phyloP scores from a whole-genome alignment of 208 protist genomes.

The Leishmania guyanensis region DNA sequence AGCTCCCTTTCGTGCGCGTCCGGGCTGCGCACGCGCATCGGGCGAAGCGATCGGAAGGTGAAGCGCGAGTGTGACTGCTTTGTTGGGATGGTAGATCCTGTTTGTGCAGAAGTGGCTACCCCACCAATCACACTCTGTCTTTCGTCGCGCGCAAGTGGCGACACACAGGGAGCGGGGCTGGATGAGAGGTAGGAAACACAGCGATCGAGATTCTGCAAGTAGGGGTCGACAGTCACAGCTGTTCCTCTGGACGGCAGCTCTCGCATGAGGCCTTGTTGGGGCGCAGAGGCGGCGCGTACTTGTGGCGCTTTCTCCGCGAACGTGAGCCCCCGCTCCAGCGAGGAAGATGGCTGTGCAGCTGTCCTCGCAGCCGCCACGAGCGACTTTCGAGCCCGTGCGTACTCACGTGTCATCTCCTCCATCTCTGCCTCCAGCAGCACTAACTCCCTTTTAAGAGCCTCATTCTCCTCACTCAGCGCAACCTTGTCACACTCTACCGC shows the following conservation, averaged over 20 bases:
- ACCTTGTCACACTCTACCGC: slow-evolving; percentile 42
- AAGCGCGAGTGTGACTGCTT: slow-evolving; percentile 18
- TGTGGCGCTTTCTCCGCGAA: neutral
- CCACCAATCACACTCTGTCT: slow-evolving; percentile 1
- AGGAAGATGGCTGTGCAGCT: neutral
- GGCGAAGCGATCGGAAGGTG: slow-evolving; percentile 45
- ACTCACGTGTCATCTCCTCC: slow-evolving; percentile 39
- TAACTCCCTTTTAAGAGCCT: slow-evolving; percentile 40
- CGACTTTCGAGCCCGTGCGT: slow-evolving; percentile 15
- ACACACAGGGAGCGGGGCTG: slow-evolving; percentile 7
- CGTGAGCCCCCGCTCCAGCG: neutral
- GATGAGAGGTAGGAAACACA: neutral
- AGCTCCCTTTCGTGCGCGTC: slow-evolving; percentile 65
- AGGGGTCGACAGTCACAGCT: neutral
- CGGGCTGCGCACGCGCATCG: slow-evolving; percentile 62
- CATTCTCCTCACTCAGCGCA: slow-evolving; percentile 34
- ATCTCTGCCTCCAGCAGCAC: slow-evolving; percentile 52
- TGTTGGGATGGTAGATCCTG: neutral
- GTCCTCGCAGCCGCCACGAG: slow-evolving; percentile 6
- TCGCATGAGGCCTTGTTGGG: slow-evolving; percentile 1
- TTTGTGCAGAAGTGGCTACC: neutral
- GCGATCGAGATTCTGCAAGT: slow-evolving; percentile 6
- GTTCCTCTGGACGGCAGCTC: neutral
- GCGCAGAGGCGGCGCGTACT: slow-evolving; percentile 8
- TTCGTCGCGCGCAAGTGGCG: slow-evolving; percentile 23